A percentile compares a stretch with the other conserved stretches of the same genome.
These are phyloP conservation scores for Ceratocystis colombiana DNA, from an alignment of 2,329 filamentous ascomycete genomes.

Conservation along the genomic window DNA sequence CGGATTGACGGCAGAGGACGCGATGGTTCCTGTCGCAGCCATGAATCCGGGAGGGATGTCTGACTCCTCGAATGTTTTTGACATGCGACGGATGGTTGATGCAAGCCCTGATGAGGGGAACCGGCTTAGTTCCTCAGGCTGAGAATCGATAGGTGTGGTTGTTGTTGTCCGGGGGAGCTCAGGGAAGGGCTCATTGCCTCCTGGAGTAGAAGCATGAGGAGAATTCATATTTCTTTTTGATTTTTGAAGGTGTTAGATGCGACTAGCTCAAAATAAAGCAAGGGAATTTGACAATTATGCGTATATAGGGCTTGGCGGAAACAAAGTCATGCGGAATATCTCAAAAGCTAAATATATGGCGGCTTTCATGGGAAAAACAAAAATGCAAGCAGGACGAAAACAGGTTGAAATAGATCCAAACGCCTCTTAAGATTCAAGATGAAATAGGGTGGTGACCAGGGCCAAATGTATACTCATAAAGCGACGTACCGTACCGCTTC, in stretches of 20 bases:
- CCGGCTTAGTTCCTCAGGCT: conserved; percentile 4
- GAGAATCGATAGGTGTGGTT: not conserved
- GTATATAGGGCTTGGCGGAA: not conserved
- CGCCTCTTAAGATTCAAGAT: not conserved
- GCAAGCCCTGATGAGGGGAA: conserved; percentile 16
- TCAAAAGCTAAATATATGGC: not conserved
- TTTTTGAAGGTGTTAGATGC: not conserved
- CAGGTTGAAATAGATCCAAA: not conserved
- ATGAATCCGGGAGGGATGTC: conserved; percentile 40
- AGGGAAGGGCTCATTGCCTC: conserved; percentile 10
- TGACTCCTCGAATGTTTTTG: conserved; percentile 38
- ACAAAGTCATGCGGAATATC: not conserved
- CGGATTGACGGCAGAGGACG: conserved; percentile 33
- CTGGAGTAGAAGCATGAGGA: not conserved
- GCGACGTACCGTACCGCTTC: not conserved
- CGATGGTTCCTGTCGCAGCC: conserved; percentile 40
- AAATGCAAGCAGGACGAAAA: not conserved
- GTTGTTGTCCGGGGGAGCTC: not conserved
- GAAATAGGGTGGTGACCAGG: not conserved
- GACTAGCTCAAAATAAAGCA: not conserved
- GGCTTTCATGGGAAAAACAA: conserved; percentile 4
- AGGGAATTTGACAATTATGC: not conserved
- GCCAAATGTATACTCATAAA: conserved; percentile 1
- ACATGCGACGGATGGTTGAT: conserved; percentile 31
- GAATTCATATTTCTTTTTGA: not conserved